Percentiles rank a stretch among this genome's conserved stretches.
Evolutionary conservation across 345 rosid species (phyloP).

Genomic region (Brassica napus): DNA sequence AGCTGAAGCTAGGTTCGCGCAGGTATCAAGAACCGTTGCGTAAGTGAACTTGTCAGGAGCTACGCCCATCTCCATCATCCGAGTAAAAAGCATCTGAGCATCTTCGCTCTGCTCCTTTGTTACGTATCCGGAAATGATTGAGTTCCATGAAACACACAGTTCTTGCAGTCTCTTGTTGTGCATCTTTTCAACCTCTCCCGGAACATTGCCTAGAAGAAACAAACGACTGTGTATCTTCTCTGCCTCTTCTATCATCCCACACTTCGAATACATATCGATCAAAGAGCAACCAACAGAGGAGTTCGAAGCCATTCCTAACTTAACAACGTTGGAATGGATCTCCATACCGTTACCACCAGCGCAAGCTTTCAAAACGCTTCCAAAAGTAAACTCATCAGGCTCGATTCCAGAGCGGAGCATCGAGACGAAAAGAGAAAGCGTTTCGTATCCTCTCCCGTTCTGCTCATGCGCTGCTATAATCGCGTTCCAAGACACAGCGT

Average conservation of each 20-base stretch:
- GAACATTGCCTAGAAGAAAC: conserved; percentile 60
- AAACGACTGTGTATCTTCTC: conserved; percentile 65
- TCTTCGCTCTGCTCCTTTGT: conserved; percentile 69
- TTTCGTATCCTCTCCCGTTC: conserved; percentile 60
- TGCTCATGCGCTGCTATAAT: conserved; percentile 83
- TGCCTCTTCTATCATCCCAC: conserved; percentile 71
- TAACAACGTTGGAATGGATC: conserved; percentile 68
- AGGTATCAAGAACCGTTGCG: conserved; percentile 79
- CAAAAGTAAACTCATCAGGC: conserved; percentile 92
- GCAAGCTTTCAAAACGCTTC: conserved; percentile 88
- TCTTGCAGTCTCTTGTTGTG: conserved; percentile 57
- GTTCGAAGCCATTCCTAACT: conserved; percentile 68
- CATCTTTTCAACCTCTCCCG: conserved; percentile 62
- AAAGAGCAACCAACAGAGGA: conserved; percentile 75
- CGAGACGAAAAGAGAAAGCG: conserved; percentile 57
- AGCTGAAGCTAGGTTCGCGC: conserved; percentile 77
- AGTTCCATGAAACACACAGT: conserved; percentile 55
- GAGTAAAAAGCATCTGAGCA: conserved; percentile 66
- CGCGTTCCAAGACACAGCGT: conserved; percentile 93
- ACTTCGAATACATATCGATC: conserved; percentile 88
- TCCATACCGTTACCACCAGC: conserved; percentile 64
- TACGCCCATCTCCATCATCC: conserved; percentile 65
- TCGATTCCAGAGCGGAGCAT: conserved; percentile 67
- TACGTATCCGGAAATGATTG: conserved; percentile 81
- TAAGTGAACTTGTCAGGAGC: conserved; percentile 83